Percentiles rank a stretch among this genome's conserved stretches.
Evolutionary conservation across 202 grass and related monocot genomes (phyloP).

Genomic region (Saccharum hybrid): DNA sequence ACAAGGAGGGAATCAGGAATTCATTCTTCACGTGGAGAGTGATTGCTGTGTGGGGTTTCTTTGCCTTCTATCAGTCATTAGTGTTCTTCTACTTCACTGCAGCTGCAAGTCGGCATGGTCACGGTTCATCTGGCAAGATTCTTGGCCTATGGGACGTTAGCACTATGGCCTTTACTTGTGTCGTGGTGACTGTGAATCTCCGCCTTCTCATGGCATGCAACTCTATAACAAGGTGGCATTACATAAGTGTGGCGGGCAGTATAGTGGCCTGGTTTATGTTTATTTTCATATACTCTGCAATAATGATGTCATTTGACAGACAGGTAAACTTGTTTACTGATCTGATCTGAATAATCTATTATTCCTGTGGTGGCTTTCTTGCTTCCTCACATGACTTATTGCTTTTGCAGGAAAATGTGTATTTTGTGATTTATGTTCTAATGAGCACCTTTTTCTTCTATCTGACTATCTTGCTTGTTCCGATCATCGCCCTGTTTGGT

Average conservation of each 20-base stretch:
- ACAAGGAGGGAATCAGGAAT: constrained; percentile 96
- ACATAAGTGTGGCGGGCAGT: constrained; percentile 85
- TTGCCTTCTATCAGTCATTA: constrained; percentile 91
- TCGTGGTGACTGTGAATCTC: constrained; percentile 96
- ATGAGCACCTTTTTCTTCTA: constrained; percentile 99
- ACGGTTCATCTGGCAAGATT: constrained; percentile 85
- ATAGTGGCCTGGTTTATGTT: constrained; percentile 94
- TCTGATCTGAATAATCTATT: constrained; percentile 10
- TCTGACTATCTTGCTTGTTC: constrained; percentile 83
- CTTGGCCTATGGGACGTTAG: constrained; percentile 98
- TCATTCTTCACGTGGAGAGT: constrained; percentile 91
- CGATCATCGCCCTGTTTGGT: constrained; percentile 83
- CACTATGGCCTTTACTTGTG: constrained; percentile 95
- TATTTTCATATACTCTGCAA: constrained; percentile 93
- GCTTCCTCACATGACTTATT: constrained; percentile 37
- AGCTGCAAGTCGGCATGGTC: constrained; percentile 73
- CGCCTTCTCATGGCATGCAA: constrained; percentile 94
- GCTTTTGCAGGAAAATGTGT: constrained; percentile 93
- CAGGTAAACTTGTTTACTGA: constrained; percentile 59
- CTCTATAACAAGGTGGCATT: constrained; percentile 95
- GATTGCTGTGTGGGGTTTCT: constrained; percentile 89
- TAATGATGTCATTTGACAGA: constrained; percentile 93
- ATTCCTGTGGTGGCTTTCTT: not conserved
- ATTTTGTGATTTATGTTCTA: constrained; percentile 96
- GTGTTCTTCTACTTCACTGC: constrained; percentile 97